Base-by-base conservation (phyloP, 768 basidiomycete species). In the Strobilomyces confusus region DNA sequence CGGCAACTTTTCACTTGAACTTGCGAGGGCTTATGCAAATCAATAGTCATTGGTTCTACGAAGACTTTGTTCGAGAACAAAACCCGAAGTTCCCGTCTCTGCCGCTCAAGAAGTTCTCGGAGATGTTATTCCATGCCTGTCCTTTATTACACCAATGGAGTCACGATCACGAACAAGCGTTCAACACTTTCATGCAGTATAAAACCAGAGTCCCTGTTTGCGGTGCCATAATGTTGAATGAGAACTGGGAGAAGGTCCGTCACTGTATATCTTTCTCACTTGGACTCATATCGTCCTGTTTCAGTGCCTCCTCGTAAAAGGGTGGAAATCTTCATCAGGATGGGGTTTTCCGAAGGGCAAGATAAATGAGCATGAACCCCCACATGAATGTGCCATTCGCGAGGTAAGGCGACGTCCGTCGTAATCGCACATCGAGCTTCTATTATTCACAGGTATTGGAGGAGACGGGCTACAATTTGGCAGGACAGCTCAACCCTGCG, bases 321-420 rank as follows among this genome's bases (percentile, higher is more conserved):
- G 97, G 8, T 98, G 92, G 92, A 98, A 97, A 70, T 84, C 92
- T 33, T 90, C 87, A 19, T 90, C 97, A 2, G 92, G 93, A 8
- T 99, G 97, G 97, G 89, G 92, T n/a, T 99, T 98, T 71, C 97
- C 97, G 8, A 91, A 95, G 68, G 97, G 97, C n/a, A 99, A 99
- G 74, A 98, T 98, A 69, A 99, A 99, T 63, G 87, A 95, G 68
- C 82, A 89, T 55, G 97, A 99, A 68, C 83, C 87, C 9, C 81
- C 86, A 51, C 79, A 80, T 45, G 80, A 78, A 50, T 99, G 97
- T 71, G 97, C 95, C 3, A 79, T 90, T 49, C 84, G 97, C 69
- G 97, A 99, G 76, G 95, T 95, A 57, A 50, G 82, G 54, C 48
- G 49, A 22, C 22, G 33, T 38, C 26, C 36, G n/a, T 44, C 20